Base-by-base conservation (phyloP, 1,284 basidiomycete genomes). In the Trametes hirsuta region DNA sequence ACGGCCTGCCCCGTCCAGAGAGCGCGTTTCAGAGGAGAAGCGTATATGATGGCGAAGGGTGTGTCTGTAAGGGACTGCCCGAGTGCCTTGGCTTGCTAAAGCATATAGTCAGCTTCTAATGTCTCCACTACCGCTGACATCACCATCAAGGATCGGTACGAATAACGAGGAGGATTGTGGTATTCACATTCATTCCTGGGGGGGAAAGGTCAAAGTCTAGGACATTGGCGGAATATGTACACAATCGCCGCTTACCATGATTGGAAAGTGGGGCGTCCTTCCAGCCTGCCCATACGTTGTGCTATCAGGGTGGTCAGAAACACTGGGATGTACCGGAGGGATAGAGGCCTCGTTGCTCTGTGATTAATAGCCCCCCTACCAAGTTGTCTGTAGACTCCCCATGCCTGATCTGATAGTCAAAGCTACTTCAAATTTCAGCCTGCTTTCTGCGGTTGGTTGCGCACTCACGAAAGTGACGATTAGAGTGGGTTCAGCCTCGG, bases 21-120 rank as follows among this genome's bases (percentile, higher is more conserved):
- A 1, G 95, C 93, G 25, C 95, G 87, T 67, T 88, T 83, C 51
- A 97, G 82, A 58, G 91, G 84, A 0, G 94, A 96, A 8, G 91
- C 83, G 72, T 93, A 86, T 60, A 98, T 90, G 18, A 83, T 83
- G 44, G 83, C 79, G 65, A 95, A 81, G 9, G 70, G 79, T 12
- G 78, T 84, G 34, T 77, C 68, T n/a, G 84, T 76, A 36, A 94
- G 83, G 22, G 84, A 84, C 50, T 79, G 75, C 0, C 86, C 93
- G 2, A 93, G 77, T 0, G 93, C 92, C 67, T 83, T 85, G 3
- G 94, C 93, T 90, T 96, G 94, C 90, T 94, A 66, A 58, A 59
- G 14, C 25, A 18, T 35, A 55, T 12, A 47, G 51, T 48, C 4
- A 51, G 35, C 4, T 10, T 24, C 24, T 18, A 9, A 47, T 46